A percentile compares a stretch with the other conserved stretches of the same genome.
These are phyloP conservation scores for Cicer judaicum DNA, from an alignment of 306 rosid genomes.

Conservation along the genomic window DNA sequence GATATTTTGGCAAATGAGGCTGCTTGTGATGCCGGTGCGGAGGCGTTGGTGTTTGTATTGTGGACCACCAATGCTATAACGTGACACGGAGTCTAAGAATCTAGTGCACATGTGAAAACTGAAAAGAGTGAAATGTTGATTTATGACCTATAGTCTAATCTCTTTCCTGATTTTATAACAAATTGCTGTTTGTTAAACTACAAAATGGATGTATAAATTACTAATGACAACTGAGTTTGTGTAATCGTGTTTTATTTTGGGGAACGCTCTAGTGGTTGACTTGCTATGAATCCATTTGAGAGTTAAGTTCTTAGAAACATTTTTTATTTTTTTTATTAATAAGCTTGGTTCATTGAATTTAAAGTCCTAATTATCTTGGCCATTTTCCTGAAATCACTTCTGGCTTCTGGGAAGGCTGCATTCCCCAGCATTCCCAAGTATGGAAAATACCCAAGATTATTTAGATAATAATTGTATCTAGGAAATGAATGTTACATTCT, in stretches of 20 bases:
- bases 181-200: neutral
- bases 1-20: too few relatives aligned
- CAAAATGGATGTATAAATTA: neutral
- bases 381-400: too few relatives aligned
- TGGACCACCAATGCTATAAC: too few relatives aligned
- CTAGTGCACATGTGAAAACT: neutral
- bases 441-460: constrained; percentile 1
- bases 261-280: neutral
- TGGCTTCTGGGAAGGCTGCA: neutral
- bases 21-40: too few relatives aligned
- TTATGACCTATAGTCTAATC: neutral
- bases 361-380: too few relatives aligned
- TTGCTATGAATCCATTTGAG: neutral
- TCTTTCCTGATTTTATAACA: neutral
- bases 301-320: too few relatives aligned
- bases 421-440: constrained; percentile 1
- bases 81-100: neutral
- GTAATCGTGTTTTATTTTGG: neutral
- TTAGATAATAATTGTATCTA: neutral
- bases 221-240: neutral
- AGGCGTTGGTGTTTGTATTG: too few relatives aligned
- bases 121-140: constrained; percentile 10
- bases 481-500: constrained; percentile 13
- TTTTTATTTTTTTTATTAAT: too few relatives aligned
- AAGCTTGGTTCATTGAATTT: too few relatives aligned